phyloP scores from a whole-genome alignment of 768 basidiomycete genomes.

The Pulveroboletus sp. region DNA sequence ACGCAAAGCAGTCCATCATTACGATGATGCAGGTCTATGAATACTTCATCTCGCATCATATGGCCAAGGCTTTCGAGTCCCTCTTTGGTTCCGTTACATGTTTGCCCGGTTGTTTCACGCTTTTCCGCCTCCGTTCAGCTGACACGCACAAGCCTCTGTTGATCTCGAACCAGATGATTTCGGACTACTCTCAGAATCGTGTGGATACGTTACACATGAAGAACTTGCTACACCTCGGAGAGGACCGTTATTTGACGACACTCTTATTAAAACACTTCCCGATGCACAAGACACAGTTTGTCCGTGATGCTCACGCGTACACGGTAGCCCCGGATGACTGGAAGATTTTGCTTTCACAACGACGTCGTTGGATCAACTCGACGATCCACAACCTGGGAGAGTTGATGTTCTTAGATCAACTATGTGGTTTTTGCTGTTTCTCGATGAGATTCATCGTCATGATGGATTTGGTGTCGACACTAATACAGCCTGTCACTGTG shows the following conservation, averaged over 20 bases:
- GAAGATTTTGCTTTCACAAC: constrained; percentile 89
- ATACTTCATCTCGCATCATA: constrained; percentile 98
- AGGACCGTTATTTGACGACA: constrained; percentile 98
- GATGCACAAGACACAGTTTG: constrained; percentile 89
- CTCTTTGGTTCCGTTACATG: constrained; percentile 98
- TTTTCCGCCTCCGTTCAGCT: constrained; percentile 90
- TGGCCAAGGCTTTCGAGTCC: constrained; percentile 97
- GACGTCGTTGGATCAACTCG: constrained; percentile 99
- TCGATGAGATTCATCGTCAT: constrained; percentile 99
- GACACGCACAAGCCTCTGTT: constrained; percentile 95
- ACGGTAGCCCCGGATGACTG: constrained; percentile 96
- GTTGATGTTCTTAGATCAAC: constrained; percentile 82
- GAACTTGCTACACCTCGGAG: constrained; percentile 94
- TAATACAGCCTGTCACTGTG: constrained; percentile 82
- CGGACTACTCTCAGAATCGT: constrained; percentile 92
- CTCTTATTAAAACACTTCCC: constrained; percentile 95
- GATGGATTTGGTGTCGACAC: constrained; percentile 87
- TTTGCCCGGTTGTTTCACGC: constrained; percentile 97
- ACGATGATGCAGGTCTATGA: constrained; percentile 99
- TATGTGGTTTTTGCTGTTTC: constrained; percentile 98
- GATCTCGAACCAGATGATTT: constrained; percentile 84
- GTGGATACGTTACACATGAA: constrained; percentile 99
- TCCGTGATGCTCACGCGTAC: constrained; percentile 88
- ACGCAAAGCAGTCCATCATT: constrained; percentile 90
- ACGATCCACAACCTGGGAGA: constrained; percentile 97